phyloP scores from a whole-genome alignment of 1,284 basidiomycete species.

The Mycosarcoma maydis region DNA sequence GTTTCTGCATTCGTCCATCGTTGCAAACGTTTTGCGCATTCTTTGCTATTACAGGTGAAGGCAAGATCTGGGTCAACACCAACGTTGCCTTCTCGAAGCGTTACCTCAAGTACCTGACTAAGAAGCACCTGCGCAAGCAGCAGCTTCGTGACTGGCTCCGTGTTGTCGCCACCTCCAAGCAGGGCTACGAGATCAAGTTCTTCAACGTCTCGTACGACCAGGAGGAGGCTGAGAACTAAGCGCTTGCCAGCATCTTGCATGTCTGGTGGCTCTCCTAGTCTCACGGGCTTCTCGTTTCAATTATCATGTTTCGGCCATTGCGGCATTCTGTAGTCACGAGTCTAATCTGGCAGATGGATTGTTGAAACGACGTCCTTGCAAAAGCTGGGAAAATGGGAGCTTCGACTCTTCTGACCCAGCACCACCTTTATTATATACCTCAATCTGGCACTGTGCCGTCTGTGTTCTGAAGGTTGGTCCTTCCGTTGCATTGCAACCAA shows the following conservation, averaged over 20 bases:
- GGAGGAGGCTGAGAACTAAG: constrained; percentile 55
- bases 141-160: constrained; percentile 68
- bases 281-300: neutral
- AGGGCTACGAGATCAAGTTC: constrained; percentile 68
- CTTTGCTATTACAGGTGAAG: constrained; percentile 56
- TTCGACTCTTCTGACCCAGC: constrained; percentile 33
- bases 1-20: constrained; percentile 1
- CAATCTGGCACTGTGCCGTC: neutral
- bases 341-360: constrained; percentile 15
- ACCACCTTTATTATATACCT: too few relatives aligned
- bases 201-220: constrained; percentile 68
- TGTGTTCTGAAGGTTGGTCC: too few relatives aligned
- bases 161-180: constrained; percentile 68
- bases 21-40: constrained; percentile 15
- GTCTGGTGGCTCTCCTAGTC: neutral
- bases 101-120: constrained; percentile 70
- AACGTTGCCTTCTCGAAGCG: constrained; percentile 68
- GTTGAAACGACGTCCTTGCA: constrained; percentile 17
- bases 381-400: constrained; percentile 45
- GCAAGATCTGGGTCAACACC: constrained; percentile 68
- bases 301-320: neutral
- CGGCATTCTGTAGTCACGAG: constrained; percentile 2
- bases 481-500: too few relatives aligned
- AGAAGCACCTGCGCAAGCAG: constrained; percentile 67
- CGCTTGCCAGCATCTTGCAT: neutral